phyloP scores from a whole-genome alignment of 176 grass and related monocot species.

The Thalia dealbata region DNA sequence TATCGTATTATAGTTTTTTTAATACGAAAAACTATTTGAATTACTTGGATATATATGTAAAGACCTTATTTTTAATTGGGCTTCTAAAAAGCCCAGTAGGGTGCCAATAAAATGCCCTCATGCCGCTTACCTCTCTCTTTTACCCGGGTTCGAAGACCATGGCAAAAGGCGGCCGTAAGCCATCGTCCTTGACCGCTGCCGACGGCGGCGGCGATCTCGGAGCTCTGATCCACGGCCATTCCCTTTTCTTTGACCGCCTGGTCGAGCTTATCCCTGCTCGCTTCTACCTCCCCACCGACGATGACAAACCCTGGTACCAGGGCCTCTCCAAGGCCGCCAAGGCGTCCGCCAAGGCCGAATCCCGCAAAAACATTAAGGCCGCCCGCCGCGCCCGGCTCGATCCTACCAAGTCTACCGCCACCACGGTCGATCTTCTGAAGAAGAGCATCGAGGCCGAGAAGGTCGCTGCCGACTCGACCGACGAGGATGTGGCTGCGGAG shows the following conservation, averaged over 20 bases:
- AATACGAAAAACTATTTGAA: too few species aligned
- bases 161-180: neutral
- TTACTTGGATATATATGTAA: too few species aligned
- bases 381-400: constrained; percentile 56
- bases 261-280: constrained; percentile 74
- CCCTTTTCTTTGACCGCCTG: constrained; percentile 68
- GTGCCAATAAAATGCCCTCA: neutral
- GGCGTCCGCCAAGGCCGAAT: constrained; percentile 54
- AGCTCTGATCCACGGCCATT: constrained; percentile 28
- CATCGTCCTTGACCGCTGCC: neutral
- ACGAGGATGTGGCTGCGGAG: constrained; percentile 9
- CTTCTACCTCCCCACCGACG: constrained; percentile 46
- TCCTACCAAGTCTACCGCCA: constrained; percentile 32
- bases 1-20: too few species aligned
- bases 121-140: neutral
- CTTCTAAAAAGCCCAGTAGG: neutral
- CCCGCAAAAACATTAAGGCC: constrained; percentile 55
- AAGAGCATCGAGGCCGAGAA: constrained; percentile 28
- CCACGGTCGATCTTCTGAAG: constrained; percentile 70
- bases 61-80: neutral
- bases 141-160: neutral
- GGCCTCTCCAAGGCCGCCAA: constrained; percentile 68
- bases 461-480: constrained; percentile 16
- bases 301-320: constrained; percentile 63
- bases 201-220: constrained; percentile 1